These are phyloP conservation scores for Fusarium nurragi DNA, from an alignment of 2,329 filamentous ascomycete genomes.

Conservation along the genomic window DNA sequence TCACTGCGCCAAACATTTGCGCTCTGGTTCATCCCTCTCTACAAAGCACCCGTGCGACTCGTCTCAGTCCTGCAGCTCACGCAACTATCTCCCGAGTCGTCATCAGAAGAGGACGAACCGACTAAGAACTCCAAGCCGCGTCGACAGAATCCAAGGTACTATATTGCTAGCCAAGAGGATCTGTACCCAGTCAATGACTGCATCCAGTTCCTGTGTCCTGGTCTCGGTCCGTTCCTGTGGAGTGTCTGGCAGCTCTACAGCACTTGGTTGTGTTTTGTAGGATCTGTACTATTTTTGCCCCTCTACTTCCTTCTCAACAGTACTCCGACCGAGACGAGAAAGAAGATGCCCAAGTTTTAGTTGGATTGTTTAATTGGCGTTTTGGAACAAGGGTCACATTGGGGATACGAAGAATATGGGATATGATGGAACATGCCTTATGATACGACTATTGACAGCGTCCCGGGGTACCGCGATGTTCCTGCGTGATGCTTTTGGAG, in stretches of 20 bases:
- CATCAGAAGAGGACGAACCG: constrained; percentile 30
- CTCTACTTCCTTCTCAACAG: constrained; percentile 49
- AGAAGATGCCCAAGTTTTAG: constrained; percentile 27
- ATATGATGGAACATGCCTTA: not conserved
- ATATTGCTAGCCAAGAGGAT: constrained; percentile 81
- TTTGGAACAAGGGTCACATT: not conserved
- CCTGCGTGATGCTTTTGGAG: too few relatives aligned
- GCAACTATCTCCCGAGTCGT: constrained; percentile 50
- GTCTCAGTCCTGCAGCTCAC: constrained; percentile 73
- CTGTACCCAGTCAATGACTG: constrained; percentile 82
- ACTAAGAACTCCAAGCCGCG: constrained; percentile 24
- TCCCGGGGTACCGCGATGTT: not conserved
- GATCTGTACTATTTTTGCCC: constrained; percentile 56
- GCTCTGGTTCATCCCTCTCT: constrained; percentile 80
- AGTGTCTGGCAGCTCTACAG: constrained; percentile 69
- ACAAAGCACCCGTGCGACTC: constrained; percentile 72
- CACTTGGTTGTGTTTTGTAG: constrained; percentile 71
- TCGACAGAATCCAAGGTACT: constrained; percentile 61
- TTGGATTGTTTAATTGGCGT: not conserved
- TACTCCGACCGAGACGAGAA: constrained; percentile 15
- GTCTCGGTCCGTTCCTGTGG: constrained; percentile 65
- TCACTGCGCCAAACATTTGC: constrained; percentile 78
- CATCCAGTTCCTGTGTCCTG: constrained; percentile 74
- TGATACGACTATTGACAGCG: constrained; percentile 21
- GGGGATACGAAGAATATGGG: not conserved